Evolutionary conservation across 2,329 filamentous ascomycete genomes (phyloP), one percentile per base, ranked within the genome.

Genomic region (Aspergillus luchuensis): DNA sequence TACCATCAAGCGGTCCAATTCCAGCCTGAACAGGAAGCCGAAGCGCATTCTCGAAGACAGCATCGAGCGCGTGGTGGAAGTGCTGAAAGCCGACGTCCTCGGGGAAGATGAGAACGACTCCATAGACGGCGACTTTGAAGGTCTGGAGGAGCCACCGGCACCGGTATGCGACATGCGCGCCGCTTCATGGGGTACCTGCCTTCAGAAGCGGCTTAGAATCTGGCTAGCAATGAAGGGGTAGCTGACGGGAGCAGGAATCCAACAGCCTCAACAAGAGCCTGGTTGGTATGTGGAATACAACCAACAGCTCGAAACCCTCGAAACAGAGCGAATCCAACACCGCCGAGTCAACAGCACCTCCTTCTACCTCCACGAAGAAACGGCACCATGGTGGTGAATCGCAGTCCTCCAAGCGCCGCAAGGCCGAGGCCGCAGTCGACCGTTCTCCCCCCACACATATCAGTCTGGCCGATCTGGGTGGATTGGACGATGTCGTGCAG

Each of bases 1-100:
- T 41, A 86, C 85, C 60, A 92, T 98, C 63, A 91, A 92, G 68
- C 80, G 82, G 54, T 97, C 92, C 13, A 97, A 97, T 74, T 96
- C 92, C 0, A 92, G 90, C 56, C 78, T 98, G 21, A 91, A 91
- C 64, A 84, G 95, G 21, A 87, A 90, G 66, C 92, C 91, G 41
- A 96, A 95, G 75, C 89, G 88, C 62, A 82, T 89, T 0, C 79
- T 98, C 1, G 91, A 97, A 74, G 91, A 95, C 64, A 89, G 90
- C 38, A 91, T 98, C 64, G 92, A 96, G 63, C 84, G 91, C 7
- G 91, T 93, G 0, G 79, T 97, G 15, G 85, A 88, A 7, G 86
- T 92, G 17, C 81, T 94, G 5, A 89, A 88, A 58, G 80, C 82
- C 65, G 86, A 91, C 66, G 84, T 88, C 61, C 75, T 81, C 13